A percentile compares a stretch with the other conserved stretches of the same genome.
Evolutionary conservation across 176 grass and related monocot species (phyloP).

Genomic region (Areca catechu): DNA sequence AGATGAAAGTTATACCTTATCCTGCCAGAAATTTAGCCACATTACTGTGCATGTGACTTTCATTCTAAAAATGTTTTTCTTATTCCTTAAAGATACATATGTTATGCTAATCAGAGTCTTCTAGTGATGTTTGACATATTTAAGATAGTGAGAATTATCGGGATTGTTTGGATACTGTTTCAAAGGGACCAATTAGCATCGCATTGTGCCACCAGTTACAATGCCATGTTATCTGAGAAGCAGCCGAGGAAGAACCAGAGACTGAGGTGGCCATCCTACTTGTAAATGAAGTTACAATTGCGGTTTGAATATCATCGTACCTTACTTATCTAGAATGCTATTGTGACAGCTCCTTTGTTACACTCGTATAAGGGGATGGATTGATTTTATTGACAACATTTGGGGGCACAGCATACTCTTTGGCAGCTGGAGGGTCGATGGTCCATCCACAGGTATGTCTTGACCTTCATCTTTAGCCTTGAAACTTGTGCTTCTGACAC

Average conservation of each 20-base stretch:
- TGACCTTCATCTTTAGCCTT: constrained; percentile 1
- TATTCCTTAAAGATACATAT: too few relatives aligned
- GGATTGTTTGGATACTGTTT: constrained; percentile 60
- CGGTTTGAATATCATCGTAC: constrained; percentile 90
- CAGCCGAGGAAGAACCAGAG: constrained; percentile 72
- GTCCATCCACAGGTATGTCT: constrained; percentile 81
- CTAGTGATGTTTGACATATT: constrained; percentile 43
- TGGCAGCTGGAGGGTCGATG: constrained; percentile 96
- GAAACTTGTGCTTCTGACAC: neutral
- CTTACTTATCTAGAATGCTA: constrained; percentile 88
- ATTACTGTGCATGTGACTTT: too few relatives aligned
- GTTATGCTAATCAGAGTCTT: too few relatives aligned
- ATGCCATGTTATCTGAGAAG: constrained; percentile 73
- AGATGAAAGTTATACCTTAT: too few relatives aligned
- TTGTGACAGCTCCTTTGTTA: constrained; percentile 90
- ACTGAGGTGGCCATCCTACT: constrained; percentile 77
- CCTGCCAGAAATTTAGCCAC: too few relatives aligned
- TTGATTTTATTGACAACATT: constrained; percentile 90
- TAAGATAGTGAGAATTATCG: constrained; percentile 69
- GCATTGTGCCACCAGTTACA: constrained; percentile 72
- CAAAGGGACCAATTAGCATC: constrained; percentile 80
- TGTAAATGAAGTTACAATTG: constrained; percentile 88
- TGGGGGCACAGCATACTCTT: constrained; percentile 86
- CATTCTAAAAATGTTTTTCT: too few relatives aligned
- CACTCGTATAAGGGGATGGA: constrained; percentile 90